A percentile compares a stretch with the other conserved stretches of the same genome.
These are phyloP conservation scores for Phytophthora niederhauseri DNA, from an alignment of 352 stramenopile genomes.

Conservation along the genomic window DNA sequence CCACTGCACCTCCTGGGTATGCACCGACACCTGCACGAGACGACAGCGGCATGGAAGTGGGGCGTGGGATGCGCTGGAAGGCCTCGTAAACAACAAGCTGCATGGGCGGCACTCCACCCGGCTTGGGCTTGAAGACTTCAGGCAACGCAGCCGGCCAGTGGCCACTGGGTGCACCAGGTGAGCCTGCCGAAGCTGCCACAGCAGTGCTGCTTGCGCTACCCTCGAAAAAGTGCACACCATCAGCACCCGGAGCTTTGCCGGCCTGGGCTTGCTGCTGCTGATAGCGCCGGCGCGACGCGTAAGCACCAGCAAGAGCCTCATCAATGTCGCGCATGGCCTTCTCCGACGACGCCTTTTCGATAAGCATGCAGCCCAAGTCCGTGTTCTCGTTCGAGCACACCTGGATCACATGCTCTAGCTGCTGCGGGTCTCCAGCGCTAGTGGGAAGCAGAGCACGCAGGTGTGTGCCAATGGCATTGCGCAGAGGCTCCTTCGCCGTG, in stretches of 20 bases:
- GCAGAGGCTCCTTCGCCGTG: slow-evolving; percentile 97
- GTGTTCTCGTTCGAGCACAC: slow-evolving; percentile 98
- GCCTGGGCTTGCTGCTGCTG: slow-evolving; percentile 86
- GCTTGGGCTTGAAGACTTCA: slow-evolving; percentile 95
- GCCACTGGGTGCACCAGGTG: slow-evolving; percentile 42
- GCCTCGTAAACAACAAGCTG: slow-evolving; percentile 98
- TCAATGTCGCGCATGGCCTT: slow-evolving; percentile 99
- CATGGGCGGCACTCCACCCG: slow-evolving; percentile 90
- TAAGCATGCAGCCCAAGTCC: slow-evolving; percentile 99
- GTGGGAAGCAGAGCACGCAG: slow-evolving; percentile 93
- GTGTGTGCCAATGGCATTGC: slow-evolving; percentile 97
- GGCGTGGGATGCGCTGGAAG: slow-evolving; percentile 96
- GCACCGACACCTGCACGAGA: slow-evolving; percentile 48
- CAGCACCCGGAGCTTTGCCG: slow-evolving; percentile 65
- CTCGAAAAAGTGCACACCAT: slow-evolving; percentile 82
- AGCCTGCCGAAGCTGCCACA: slow-evolving; percentile 34
- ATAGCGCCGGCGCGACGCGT: slow-evolving; percentile 84
- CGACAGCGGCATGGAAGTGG: slow-evolving; percentile 86
- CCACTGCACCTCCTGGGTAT: slow-evolving; percentile 38
- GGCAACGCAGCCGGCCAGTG: slow-evolving; percentile 86
- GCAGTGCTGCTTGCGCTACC: slow-evolving; percentile 45
- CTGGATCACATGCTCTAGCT: slow-evolving; percentile 97
- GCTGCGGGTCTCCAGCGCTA: slow-evolving; percentile 85
- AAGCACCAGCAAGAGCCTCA: slow-evolving; percentile 90
- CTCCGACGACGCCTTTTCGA: slow-evolving; percentile 99